Base-by-base conservation (phyloP, 2,329 filamentous ascomycete species). In the Ustulina deusta region DNA sequence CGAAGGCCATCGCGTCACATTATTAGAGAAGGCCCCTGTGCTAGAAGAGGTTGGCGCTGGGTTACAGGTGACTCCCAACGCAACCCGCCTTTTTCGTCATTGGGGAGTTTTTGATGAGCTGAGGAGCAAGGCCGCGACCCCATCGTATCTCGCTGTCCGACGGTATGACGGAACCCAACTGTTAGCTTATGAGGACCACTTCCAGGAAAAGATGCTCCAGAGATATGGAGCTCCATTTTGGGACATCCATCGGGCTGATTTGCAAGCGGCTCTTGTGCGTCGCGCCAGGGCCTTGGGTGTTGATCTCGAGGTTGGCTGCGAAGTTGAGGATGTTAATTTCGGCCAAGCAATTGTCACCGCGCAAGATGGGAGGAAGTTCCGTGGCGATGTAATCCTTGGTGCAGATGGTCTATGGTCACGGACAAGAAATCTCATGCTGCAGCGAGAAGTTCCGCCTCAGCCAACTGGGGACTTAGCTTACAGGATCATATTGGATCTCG, bases 381-480 rank as follows among this genome's bases (percentile, higher is more conserved):
- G 74, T 3, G 81, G 78, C 0, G 83, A 86, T 69, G 72, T 85
- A 1, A 73, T 86, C 6, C 76, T 86, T 58, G 83, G 82, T n/a
- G 80, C 83, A 6, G 84, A 86, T 71, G 84, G 84, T 1, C 78
- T 85, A 49, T 83, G 82, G 74, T 81, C 79, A 9, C 66, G 74
- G 46, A 81, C 80, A 59, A 81, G 85, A 3, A 80, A 83, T 61
- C 75, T 79, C 6, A 77, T 88, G n/a, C 72, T 86, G 6, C 81
- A 81, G 2, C 75, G 76, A 13, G 73, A 77, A 0, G 80, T 84
- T 69, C 82, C 83, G 0, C 84, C 86, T 1, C 75, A 81, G 15
- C 79, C 82, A 56, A 88, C 86, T 0, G 86, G 86, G 0, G 86
- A 89, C 73, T 74, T 88, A 34, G 86, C 86, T 1, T 89, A 87